Percentiles rank a stretch among this genome's conserved stretches.
phyloP scores from a whole-genome alignment of 257 asterid genomes.

The Craterostigma plantagineum region DNA sequence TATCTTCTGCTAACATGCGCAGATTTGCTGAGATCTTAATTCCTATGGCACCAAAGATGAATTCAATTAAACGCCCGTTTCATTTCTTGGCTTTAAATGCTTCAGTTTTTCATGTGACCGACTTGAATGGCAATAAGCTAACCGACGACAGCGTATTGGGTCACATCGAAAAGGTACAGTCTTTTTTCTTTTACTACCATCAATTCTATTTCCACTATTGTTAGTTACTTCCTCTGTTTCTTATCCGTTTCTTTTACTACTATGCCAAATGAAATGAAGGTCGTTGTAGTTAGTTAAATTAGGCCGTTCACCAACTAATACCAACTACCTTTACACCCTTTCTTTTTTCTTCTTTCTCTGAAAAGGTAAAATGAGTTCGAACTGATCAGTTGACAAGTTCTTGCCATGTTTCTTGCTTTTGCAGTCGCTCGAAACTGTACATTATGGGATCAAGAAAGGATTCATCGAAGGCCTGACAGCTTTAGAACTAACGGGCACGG shows the following conservation, averaged over 20 bases:
- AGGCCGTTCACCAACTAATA: no score
- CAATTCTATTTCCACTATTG: background rate
- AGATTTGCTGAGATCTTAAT: background rate
- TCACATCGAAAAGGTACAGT: slow-evolving; percentile 67
- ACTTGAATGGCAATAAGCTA: slow-evolving; percentile 74
- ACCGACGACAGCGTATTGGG: slow-evolving; percentile 71
- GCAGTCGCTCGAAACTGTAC: slow-evolving; percentile 80
- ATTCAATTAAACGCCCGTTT: slow-evolving; percentile 20
- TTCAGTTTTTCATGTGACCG: slow-evolving; percentile 97
- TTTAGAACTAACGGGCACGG: slow-evolving; percentile 72
- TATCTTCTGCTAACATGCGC: slow-evolving; percentile 1
- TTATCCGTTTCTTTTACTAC: background rate
- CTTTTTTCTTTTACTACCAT: background rate
- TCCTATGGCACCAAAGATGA: background rate
- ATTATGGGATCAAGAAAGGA: slow-evolving; percentile 36
- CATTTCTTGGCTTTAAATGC: slow-evolving; percentile 5
- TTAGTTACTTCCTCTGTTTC: no score
- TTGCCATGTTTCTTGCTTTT: no score
- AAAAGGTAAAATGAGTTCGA: no score
- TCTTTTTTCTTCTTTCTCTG: background rate
- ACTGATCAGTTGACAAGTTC: no score
- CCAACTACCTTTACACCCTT: no score
- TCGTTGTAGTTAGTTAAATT: no score
- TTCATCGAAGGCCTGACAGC: slow-evolving; percentile 65
- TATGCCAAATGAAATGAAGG: no score